Conservation (phyloP, 2,329 filamentous ascomycete species). For the Pseudogymnoascus sp. region DNA sequence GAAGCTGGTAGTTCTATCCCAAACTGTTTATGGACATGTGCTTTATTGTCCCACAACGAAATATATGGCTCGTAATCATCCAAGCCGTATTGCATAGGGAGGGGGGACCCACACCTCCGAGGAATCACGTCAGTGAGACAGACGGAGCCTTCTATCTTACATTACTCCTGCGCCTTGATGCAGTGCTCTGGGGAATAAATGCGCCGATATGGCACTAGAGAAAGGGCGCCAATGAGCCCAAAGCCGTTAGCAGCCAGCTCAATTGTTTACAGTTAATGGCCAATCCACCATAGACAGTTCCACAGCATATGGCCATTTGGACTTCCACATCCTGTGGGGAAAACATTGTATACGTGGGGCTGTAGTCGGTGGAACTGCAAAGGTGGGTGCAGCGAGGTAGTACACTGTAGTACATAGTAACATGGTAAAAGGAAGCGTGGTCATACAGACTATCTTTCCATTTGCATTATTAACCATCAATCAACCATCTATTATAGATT, state of each 20-base stretch:
- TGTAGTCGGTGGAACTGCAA: neutral
- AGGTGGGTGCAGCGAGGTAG: neutral
- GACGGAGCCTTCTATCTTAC: neutral
- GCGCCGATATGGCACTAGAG: neutral
- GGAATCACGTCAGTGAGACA: neutral
- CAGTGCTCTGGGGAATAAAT: neutral
- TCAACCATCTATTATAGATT: neutral
- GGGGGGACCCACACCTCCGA: neutral
- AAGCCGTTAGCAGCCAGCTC: neutral
- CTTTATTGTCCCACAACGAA: neutral
- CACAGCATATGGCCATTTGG: neutral
- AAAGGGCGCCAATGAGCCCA: neutral
- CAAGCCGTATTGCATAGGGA: neutral
- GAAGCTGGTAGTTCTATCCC: neutral
- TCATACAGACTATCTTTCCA: neutral
- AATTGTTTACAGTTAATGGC: neutral
- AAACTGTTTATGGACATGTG: neutral
- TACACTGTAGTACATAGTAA: neutral
- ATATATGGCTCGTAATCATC: neutral
- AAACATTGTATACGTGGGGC: neutral
- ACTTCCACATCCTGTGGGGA: neutral
- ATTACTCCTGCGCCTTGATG: neutral
- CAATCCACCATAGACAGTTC: neutral
- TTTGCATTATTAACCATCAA: neutral
- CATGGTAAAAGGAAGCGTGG: neutral